Evolutionary conservation across 768 basidiomycete species (phyloP).

Genomic region (Naganishia onofrii): DNA sequence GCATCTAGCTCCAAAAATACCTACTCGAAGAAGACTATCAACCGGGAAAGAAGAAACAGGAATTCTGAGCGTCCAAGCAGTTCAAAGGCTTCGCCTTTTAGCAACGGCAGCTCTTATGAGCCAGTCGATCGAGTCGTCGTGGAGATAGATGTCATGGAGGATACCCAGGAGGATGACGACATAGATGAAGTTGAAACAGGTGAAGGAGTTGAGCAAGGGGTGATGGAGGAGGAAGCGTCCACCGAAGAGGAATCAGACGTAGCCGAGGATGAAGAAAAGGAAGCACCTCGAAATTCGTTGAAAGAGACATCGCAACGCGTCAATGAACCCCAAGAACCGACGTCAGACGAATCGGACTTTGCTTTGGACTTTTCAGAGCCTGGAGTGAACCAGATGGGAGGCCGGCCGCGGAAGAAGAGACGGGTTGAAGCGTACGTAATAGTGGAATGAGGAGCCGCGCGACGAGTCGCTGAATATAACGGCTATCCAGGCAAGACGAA

Average conservation of each 20-base stretch:
- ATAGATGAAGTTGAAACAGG: background rate
- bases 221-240: background rate
- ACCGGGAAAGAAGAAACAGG: background rate
- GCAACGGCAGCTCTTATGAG: constrained; percentile 4
- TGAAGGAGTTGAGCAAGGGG: background rate
- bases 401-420: constrained; percentile 34
- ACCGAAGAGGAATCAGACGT: constrained; percentile 24
- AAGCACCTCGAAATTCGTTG: background rate
- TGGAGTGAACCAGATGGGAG: constrained; percentile 23
- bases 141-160: constrained; percentile 16
- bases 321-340: background rate
- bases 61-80: background rate
- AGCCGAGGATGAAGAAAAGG: constrained; percentile 25
- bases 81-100: background rate
- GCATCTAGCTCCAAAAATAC: background rate
- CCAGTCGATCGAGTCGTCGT: constrained; percentile 3
- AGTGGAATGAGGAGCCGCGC: background rate
- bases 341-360: constrained; percentile 23
- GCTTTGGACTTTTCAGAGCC: constrained; percentile 33
- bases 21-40: constrained; percentile 15
- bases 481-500: background rate
- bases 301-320: background rate
- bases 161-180: constrained; percentile 15
- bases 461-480: background rate
- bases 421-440: constrained; percentile 30